Evolutionary conservation across 116 monocot species (phyloP).

Genomic region (Zostera marina): DNA sequence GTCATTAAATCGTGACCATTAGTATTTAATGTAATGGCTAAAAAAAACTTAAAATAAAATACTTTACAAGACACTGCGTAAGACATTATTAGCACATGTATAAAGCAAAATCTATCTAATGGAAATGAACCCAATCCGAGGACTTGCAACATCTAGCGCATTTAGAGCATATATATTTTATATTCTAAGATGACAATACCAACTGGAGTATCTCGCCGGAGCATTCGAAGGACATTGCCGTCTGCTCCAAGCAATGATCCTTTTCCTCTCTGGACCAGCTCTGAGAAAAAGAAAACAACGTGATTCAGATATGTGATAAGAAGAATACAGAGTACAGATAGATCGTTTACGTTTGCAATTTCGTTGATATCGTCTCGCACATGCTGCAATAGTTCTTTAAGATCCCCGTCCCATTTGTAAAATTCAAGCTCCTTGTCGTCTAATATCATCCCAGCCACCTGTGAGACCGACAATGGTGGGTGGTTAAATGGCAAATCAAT

Average conservation of each 20-base stretch:
- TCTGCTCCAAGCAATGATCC: constrained; percentile 89
- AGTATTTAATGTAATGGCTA: no score
- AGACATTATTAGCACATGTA: no score
- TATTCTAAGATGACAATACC: constrained; percentile 31
- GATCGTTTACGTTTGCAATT: constrained; percentile 8
- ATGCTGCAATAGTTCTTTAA: constrained; percentile 33
- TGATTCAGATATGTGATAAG: neutral
- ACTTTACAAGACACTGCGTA: no score
- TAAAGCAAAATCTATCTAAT: no score
- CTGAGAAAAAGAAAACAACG: constrained; percentile 17
- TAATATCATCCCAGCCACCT: constrained; percentile 86
- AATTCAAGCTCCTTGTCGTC: constrained; percentile 79
- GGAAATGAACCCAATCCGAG: no score
- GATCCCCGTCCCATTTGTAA: constrained; percentile 95
- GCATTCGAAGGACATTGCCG: constrained; percentile 74
- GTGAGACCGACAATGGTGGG: neutral
- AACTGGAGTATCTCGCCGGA: constrained; percentile 72
- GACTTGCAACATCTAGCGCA: no score
- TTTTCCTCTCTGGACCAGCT: constrained; percentile 91
- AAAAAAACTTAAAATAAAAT: no score
- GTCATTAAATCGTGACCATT: no score
- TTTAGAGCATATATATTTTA: no score
- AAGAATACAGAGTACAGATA: neutral
- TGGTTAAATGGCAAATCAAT: neutral
- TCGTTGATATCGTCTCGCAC: constrained; percentile 20